phyloP scores from a whole-genome alignment of 305 asterid species.

The Rubia occidens region DNA sequence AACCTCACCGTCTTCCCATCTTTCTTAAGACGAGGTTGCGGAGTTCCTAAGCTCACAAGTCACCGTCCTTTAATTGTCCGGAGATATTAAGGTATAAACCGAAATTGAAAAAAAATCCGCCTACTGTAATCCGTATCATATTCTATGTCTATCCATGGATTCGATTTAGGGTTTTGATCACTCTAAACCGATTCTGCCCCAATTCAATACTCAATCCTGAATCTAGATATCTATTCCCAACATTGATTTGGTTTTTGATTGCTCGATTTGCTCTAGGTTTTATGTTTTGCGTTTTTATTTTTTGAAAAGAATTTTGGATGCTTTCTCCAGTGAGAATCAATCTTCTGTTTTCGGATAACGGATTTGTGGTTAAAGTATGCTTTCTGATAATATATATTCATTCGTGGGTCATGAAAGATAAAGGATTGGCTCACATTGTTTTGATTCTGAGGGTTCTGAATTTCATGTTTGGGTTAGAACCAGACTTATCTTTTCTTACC shows the following conservation, averaged over 20 bases:
- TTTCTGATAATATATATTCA: not conserved
- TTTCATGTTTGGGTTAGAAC: not conserved
- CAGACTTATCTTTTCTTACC: not conserved
- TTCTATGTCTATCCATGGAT: not conserved
- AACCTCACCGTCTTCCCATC: not conserved
- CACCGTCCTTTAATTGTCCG: not conserved
- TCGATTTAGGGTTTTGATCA: conserved; percentile 9
- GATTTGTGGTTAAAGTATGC: not conserved
- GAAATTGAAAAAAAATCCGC: not conserved
- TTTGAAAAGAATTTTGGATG: not conserved
- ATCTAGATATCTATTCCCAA: not conserved
- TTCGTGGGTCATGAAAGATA: not conserved
- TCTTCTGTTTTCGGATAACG: not conserved
- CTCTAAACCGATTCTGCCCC: conserved; percentile 3
- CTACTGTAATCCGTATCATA: not conserved
- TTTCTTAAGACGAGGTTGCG: not conserved
- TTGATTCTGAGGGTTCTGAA: not conserved
- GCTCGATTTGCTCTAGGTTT: not conserved
- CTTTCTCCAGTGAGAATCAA: not conserved
- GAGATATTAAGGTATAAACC: conserved; percentile 1
- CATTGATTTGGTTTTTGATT: not conserved
- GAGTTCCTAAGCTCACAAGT: conserved; percentile 2
- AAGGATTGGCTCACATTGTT: not conserved
- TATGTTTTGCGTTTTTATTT: not conserved
- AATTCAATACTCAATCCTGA: not conserved